phyloP scores from a whole-genome alignment of 768 basidiomycete species.

The Hemileccinum impolitum region DNA sequence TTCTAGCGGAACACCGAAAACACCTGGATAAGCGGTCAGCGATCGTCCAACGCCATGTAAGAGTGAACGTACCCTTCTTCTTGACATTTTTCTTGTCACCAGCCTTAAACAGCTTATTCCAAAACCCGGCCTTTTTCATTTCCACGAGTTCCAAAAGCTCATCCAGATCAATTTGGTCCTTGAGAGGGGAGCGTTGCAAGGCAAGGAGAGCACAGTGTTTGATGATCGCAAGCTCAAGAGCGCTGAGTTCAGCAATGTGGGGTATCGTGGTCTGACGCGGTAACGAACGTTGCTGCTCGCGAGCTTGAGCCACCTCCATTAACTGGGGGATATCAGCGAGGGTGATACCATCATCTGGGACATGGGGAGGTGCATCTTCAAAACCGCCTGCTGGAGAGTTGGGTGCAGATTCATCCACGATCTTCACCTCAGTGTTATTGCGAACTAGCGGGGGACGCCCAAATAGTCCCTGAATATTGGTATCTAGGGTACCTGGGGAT shows the following conservation, averaged over 20 bases:
- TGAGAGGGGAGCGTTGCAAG: constrained; percentile 72
- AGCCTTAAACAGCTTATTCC: constrained; percentile 93
- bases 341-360: constrained; percentile 80
- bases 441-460: constrained; percentile 69
- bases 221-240: constrained; percentile 85
- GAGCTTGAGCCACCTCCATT: constrained; percentile 87
- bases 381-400: constrained; percentile 60
- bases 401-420: constrained; percentile 77
- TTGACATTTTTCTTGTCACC: constrained; percentile 87
- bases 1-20: constrained; percentile 92
- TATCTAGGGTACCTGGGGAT: constrained; percentile 37
- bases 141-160: constrained; percentile 93
- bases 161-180: constrained; percentile 84
- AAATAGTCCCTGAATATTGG: constrained; percentile 38
- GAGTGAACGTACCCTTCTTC: constrained; percentile 68
- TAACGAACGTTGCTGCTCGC: constrained; percentile 82
- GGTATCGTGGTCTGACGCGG: constrained; percentile 76
- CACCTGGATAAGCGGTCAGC: constrained; percentile 49
- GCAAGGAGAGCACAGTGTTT: constrained; percentile 87
- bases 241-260: constrained; percentile 78
- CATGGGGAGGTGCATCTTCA: constrained; percentile 38
- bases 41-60: constrained; percentile 1
- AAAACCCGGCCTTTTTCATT: constrained; percentile 89
- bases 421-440: constrained; percentile 83
- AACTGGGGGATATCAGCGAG: constrained; percentile 92